Evolutionary conservation across 2,329 filamentous ascomycete genomes (phyloP), one percentile per base, ranked within the genome.

Genomic region (Thermothelomyces thermophilus): DNA sequence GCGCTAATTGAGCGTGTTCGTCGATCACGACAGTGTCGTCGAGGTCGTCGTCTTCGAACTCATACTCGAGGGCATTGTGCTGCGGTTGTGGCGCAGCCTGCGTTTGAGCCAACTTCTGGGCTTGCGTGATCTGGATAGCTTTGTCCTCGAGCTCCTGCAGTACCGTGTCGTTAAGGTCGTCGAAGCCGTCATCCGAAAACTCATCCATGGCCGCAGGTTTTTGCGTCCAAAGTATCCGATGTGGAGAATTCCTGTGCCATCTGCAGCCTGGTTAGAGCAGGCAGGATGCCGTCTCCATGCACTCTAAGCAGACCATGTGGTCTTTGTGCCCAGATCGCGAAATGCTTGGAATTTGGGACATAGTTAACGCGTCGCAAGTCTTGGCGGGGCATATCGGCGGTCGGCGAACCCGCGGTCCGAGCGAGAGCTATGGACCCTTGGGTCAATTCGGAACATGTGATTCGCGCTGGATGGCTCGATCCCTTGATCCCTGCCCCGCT

Each of bases 131-230:
- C 57, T 77, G 76, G 56, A 84, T 79, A 34, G 82, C 82, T 60
- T 77, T 75, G 59, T 77, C 75, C 62, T 86, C 82, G 54, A 86
- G 76, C 62, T 83, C 79, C 58, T 79, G 72, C 3, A 85, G 68
- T 41, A 71, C 71, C 55, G 75, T 73, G 54, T 75, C 71, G 56
- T 80, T 77, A 36, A 85, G 68, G 35, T 76, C 72, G 63, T 85
- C 80, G 58, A 86, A 72, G 53, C 74, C 80, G 62, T 83, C 81
- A 62, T 84, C 82, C 52, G 74, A 79, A 62, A 81, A 84, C 54
- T 79, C 76, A 68, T 82, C 79, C 68, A 76, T 75, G 53, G 52
- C 47, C 50, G 48, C 41, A 44, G 31, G 28, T 37, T 35, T 13
- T 48, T 35, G 43, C 31, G 50, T 52, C 36, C 41, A 43, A 28